Conservation (phyloP, 352 stramenopile species). For the Phytopythium montanum region DNA sequence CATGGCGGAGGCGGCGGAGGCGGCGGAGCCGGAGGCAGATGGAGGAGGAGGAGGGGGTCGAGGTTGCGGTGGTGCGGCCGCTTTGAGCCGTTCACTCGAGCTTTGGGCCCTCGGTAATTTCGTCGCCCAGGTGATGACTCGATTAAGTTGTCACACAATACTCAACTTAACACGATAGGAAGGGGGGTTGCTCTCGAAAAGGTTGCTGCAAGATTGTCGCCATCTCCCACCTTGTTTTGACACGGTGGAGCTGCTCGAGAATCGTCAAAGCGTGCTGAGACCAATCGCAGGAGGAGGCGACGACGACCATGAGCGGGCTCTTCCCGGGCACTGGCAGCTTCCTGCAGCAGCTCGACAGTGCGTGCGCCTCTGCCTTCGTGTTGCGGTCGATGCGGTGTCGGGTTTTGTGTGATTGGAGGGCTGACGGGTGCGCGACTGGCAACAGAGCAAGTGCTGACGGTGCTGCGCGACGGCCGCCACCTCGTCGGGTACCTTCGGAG, state of each 20-base stretch:
- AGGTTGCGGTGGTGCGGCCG: neutral
- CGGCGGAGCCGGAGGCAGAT: neutral
- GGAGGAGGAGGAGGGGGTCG: neutral
- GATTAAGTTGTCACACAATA: too few relatives aligned
- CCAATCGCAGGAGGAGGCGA: constrained; percentile 9
- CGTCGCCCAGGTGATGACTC: too few relatives aligned
- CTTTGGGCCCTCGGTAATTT: too few relatives aligned
- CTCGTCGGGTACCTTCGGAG: constrained; percentile 90
- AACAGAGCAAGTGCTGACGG: constrained; percentile 87
- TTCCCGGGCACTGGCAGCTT: constrained; percentile 82
- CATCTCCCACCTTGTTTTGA: too few relatives aligned
- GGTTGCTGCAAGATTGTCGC: too few relatives aligned
- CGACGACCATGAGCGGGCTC: constrained; percentile 54
- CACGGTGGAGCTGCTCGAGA: too few relatives aligned
- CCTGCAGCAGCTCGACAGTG: constrained; percentile 83
- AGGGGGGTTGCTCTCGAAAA: too few relatives aligned
- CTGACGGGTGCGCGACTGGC: constrained; percentile 2
- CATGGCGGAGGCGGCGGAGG: constrained; percentile 35
- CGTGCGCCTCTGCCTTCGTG: constrained; percentile 13
- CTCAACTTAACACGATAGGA: too few relatives aligned
- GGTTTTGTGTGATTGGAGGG: neutral
- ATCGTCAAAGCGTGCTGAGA: neutral
- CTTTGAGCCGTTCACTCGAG: constrained; percentile 2
- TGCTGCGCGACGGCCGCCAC: constrained; percentile 95
- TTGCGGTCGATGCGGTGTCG: neutral